Evolutionary conservation across 768 basidiomycete species (phyloP).

Genomic region (Suillus clintonianus): DNA sequence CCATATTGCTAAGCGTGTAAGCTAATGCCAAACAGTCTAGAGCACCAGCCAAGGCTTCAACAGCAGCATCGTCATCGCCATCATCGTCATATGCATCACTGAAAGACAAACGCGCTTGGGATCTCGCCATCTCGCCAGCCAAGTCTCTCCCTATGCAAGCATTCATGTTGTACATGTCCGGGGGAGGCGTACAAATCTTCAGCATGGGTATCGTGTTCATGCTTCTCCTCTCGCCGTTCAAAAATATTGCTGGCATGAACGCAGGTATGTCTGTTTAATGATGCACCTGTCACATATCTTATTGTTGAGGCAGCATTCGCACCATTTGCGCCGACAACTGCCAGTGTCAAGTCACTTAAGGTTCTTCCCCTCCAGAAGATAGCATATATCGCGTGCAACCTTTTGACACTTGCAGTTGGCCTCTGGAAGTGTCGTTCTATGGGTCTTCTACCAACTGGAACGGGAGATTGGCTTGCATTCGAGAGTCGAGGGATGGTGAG

Average conservation of each 20-base stretch:
- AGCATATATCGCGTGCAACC: slow-evolving; percentile 70
- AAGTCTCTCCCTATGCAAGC: slow-evolving; percentile 96
- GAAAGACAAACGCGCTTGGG: slow-evolving; percentile 84
- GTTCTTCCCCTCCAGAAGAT: slow-evolving; percentile 72
- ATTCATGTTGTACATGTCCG: slow-evolving; percentile 99
- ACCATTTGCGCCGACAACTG: slow-evolving; percentile 55
- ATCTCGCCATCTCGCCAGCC: slow-evolving; percentile 79
- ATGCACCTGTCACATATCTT: not conserved
- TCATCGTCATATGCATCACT: slow-evolving; percentile 62
- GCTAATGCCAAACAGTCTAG: slow-evolving; percentile 40
- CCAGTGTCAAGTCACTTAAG: slow-evolving; percentile 45
- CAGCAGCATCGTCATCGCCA: slow-evolving; percentile 46
- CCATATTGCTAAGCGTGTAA: not conserved
- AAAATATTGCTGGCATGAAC: slow-evolving; percentile 79
- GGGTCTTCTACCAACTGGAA: slow-evolving; percentile 88
- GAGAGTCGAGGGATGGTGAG: slow-evolving; percentile 73
- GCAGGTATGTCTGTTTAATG: slow-evolving; percentile 51
- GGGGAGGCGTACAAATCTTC: slow-evolving; percentile 93
- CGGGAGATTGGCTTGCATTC: slow-evolving; percentile 94
- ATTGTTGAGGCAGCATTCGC: slow-evolving; percentile 58
- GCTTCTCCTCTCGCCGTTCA: slow-evolving; percentile 85
- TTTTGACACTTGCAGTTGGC: slow-evolving; percentile 79
- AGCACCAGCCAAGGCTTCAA: slow-evolving; percentile 35
- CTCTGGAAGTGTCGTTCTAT: slow-evolving; percentile 93
- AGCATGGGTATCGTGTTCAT: slow-evolving; percentile 96